These are phyloP conservation scores for Sindora glabra DNA, from an alignment of 306 rosid genomes.

Conservation along the genomic window DNA sequence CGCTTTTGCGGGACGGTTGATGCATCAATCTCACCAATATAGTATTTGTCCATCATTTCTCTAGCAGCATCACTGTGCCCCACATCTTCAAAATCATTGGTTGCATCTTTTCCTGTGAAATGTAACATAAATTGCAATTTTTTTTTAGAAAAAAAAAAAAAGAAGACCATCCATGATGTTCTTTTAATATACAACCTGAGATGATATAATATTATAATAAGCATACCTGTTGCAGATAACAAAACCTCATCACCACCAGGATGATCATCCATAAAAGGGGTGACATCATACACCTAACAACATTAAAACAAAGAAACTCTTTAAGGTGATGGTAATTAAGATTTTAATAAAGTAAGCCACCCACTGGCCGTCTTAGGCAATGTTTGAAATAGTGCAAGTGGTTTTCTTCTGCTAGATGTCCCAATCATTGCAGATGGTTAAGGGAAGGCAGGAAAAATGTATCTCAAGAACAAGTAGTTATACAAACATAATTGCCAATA, in stretches of 20 bases:
- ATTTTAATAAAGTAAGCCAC: too few species aligned
- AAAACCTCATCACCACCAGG: conserved; percentile 97
- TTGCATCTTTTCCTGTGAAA: conserved; percentile 85
- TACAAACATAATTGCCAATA: too few species aligned
- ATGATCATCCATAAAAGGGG: conserved; percentile 94
- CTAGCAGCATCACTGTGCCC: conserved; percentile 95
- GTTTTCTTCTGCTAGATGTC: too few species aligned
- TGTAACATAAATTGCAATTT: background rate
- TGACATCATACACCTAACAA: conserved; percentile 74
- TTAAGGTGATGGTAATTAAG: too few species aligned
- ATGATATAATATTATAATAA: conserved; percentile 4
- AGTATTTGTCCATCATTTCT: conserved; percentile 81
- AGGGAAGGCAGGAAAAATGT: too few species aligned
- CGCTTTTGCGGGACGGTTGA: conserved; percentile 56
- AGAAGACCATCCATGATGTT: background rate
- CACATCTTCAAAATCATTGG: conserved; percentile 89
- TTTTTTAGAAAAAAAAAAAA: too few species aligned
- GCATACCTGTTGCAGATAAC: conserved; percentile 73
- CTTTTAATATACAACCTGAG: background rate
- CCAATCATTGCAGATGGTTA: too few species aligned
- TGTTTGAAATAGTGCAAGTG: too few species aligned
- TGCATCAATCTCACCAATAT: conserved; percentile 75
- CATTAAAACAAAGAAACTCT: conserved; percentile 6
- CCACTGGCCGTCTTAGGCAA: too few species aligned
- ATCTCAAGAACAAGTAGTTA: too few species aligned